These are phyloP conservation scores for Allium sativum DNA, from an alignment of 106 monocot species.

Conservation along the genomic window DNA sequence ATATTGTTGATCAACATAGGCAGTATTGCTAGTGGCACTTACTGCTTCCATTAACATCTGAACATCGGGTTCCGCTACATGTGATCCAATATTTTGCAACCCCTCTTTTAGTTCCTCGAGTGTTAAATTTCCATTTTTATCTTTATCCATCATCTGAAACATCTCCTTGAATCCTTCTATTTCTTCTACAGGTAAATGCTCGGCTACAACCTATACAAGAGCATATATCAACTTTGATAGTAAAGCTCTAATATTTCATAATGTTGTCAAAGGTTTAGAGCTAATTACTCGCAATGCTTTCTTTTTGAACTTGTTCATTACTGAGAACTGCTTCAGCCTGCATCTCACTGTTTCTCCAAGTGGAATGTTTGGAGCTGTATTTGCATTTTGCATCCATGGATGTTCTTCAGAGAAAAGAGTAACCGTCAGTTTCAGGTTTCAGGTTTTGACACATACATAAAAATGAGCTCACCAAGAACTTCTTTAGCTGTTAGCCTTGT, in stretches of 20 bases:
- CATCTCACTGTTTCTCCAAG: conserved; percentile 44
- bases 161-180: conserved; percentile 49
- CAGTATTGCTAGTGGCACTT: conserved; percentile 7
- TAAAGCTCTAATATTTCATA: background rate
- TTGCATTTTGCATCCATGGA: conserved; percentile 39
- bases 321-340: conserved; percentile 40
- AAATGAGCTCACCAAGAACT: conserved; percentile 42
- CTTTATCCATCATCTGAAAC: conserved; percentile 77
- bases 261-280: background rate
- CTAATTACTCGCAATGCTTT: conserved; percentile 36
- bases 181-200: conserved; percentile 58
- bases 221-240: background rate
- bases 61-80: conserved; percentile 48
- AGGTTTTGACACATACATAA: background rate
- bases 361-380: conserved; percentile 26
- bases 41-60: conserved; percentile 81
- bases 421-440: background rate
- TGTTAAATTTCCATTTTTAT: conserved; percentile 71
- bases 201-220: conserved; percentile 47
- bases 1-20: too few relatives aligned
- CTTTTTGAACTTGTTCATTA: conserved; percentile 65
- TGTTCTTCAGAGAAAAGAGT: conserved; percentile 25
- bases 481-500: conserved; percentile 38
- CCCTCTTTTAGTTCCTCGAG: conserved; percentile 76
- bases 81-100: conserved; percentile 34